These are phyloP conservation scores for Martiniozyma asiatica DNA, from an alignment of 1,139 yeast genomes.

Conservation along the genomic window DNA sequence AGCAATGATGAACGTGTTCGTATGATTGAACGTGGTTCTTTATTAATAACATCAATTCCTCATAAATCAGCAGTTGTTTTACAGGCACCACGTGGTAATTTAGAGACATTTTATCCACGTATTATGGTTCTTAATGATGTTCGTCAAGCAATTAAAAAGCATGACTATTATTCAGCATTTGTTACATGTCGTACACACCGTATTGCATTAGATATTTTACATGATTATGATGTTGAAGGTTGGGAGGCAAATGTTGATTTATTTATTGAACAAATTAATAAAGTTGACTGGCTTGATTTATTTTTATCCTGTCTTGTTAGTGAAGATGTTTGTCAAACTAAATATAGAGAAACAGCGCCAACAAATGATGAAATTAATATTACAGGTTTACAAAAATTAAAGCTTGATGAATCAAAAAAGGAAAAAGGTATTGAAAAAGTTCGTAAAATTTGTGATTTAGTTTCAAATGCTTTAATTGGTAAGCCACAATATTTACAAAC, in stretches of 20 bases:
- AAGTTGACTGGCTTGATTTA: slow-evolving; percentile 70
- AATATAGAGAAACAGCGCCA: slow-evolving; percentile 61
- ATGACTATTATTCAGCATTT: slow-evolving; percentile 61
- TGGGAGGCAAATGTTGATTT: slow-evolving; percentile 52
- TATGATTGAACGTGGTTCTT: slow-evolving; percentile 82
- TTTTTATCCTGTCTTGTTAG: slow-evolving; percentile 79
- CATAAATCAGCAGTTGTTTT: slow-evolving; percentile 71
- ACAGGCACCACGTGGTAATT: slow-evolving; percentile 93
- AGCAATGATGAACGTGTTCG: slow-evolving; percentile 67
- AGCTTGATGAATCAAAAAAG: slow-evolving; percentile 3
- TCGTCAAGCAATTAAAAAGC: slow-evolving; percentile 48
- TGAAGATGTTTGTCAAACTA: slow-evolving; percentile 75
- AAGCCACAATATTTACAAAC: slow-evolving; percentile 58
- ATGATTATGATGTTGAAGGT: slow-evolving; percentile 70
- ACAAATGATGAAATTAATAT: slow-evolving; percentile 13
- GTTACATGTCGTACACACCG: slow-evolving; percentile 80
- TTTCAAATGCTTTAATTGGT: slow-evolving; percentile 37
- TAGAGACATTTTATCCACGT: slow-evolving; percentile 89
- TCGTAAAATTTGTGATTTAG: slow-evolving; percentile 60
- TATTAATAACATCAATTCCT: slow-evolving; percentile 71
- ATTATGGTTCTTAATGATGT: slow-evolving; percentile 83
- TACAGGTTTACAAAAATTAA: slow-evolving; percentile 13
- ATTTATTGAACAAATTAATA: slow-evolving; percentile 63
- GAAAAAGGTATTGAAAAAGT: slow-evolving; percentile 42
- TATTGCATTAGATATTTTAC: slow-evolving; percentile 77